Conservation (phyloP, 805 yeast genomes). For the Candida anglica region DNA sequence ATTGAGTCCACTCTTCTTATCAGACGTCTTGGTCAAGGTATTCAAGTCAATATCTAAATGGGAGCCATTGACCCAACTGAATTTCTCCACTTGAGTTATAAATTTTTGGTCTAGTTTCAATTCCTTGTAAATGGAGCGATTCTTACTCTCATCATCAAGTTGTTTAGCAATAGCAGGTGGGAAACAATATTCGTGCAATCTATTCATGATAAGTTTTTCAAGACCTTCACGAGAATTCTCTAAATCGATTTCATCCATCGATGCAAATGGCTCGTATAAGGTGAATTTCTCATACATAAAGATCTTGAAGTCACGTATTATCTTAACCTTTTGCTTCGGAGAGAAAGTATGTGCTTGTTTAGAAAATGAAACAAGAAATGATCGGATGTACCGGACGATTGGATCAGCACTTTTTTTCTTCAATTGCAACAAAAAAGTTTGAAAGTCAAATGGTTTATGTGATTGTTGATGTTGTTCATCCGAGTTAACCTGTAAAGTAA, state of each 20-base stretch:
- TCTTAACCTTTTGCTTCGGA: constrained; percentile 71
- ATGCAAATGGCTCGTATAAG: constrained; percentile 68
- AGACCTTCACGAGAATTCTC: constrained; percentile 84
- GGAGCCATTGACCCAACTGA: constrained; percentile 65
- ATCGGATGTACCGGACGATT: constrained; percentile 75
- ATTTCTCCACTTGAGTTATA: constrained; percentile 51
- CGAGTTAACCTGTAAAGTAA: constrained; percentile 20
- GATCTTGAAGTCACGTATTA: constrained; percentile 69
- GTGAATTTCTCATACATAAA: constrained; percentile 66
- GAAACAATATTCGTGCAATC: constrained; percentile 72
- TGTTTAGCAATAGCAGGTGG: constrained; percentile 62
- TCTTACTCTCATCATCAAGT: constrained; percentile 28
- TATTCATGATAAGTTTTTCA: constrained; percentile 88
- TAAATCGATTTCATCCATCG: constrained; percentile 52
- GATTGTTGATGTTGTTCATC: constrained; percentile 37
- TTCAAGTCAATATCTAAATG: constrained; percentile 71
- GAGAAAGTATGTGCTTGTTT: constrained; percentile 59
- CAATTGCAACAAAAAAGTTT: constrained; percentile 66
- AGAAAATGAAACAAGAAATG: constrained; percentile 75
- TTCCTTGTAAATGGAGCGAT: constrained; percentile 55
- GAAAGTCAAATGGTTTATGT: constrained; percentile 72
- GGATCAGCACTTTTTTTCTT: constrained; percentile 82
- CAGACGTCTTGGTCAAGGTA: constrained; percentile 27
- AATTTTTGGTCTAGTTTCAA: constrained; percentile 55
- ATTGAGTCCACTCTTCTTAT: constrained; percentile 24